phyloP scores from a whole-genome alignment of 2,329 filamentous ascomycete species.

The Arachnopeziza araneosa region DNA sequence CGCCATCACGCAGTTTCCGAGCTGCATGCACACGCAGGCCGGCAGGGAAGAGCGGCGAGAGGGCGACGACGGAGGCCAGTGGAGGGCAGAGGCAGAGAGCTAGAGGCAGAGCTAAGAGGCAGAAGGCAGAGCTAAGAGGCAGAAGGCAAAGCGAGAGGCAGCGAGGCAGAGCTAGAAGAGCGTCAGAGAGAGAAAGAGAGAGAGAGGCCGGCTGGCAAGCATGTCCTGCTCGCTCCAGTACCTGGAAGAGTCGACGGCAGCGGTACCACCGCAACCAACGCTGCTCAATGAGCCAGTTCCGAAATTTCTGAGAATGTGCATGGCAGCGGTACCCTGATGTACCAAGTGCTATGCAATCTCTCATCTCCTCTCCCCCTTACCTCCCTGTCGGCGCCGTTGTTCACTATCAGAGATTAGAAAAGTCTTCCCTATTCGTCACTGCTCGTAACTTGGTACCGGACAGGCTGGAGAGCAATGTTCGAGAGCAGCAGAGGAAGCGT shows the following conservation, averaged over 20 bases:
- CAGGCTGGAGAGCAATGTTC: not conserved
- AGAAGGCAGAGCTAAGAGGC: not conserved
- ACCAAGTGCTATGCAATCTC: not conserved
- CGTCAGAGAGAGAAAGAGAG: no score
- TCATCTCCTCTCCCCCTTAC: not conserved
- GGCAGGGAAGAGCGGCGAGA: no score
- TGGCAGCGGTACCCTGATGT: not conserved
- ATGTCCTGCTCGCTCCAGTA: not conserved
- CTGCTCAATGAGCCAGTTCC: not conserved
- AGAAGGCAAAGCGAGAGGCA: not conserved
- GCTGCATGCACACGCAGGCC: not conserved
- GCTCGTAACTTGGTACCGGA: not conserved
- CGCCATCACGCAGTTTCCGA: conserved; percentile 1
- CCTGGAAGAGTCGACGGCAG: not conserved
- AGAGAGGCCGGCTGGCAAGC: not conserved
- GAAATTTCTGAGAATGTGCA: not conserved
- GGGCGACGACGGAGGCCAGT: no score
- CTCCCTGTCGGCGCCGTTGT: not conserved
- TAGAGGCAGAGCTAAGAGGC: not conserved
- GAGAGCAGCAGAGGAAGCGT: not conserved
- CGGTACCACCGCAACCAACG: not conserved
- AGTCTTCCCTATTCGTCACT: not conserved
- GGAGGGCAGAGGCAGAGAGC: no score
- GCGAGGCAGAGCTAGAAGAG: not conserved
- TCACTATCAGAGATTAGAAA: not conserved